A percentile compares a stretch with the other conserved stretches of the same genome.
These are phyloP conservation scores for Myxozyma lipomycoides DNA, from an alignment of 805 yeast species.

Conservation along the genomic window DNA sequence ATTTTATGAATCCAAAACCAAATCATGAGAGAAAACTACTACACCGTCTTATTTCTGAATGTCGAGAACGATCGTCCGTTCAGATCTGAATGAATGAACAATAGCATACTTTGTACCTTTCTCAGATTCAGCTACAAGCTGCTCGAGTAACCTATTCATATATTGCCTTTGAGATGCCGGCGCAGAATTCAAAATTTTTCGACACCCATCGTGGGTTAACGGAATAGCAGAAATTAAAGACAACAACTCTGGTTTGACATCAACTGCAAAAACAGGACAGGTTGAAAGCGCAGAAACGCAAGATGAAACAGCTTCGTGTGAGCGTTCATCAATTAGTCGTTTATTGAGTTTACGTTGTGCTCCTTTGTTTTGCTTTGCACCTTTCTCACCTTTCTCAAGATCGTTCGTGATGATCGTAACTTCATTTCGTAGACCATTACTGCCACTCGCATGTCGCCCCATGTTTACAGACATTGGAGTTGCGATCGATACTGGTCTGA, in stretches of 20 bases:
- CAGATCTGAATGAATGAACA: conserved; percentile 72
- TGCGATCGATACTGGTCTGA: background rate
- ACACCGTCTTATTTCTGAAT: conserved; percentile 39
- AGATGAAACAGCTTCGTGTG: conserved; percentile 56
- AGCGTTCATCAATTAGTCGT: conserved; percentile 49
- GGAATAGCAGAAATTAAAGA: conserved; percentile 79
- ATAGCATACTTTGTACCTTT: conserved; percentile 80
- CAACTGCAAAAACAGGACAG: conserved; percentile 76
- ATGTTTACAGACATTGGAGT: background rate
- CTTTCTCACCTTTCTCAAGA: conserved; percentile 61
- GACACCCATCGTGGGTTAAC: conserved; percentile 67
- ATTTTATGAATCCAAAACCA: no score
- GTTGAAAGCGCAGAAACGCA: conserved; percentile 53
- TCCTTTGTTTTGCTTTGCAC: conserved; percentile 66
- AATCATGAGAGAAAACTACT: background rate
- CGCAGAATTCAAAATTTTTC: conserved; percentile 71
- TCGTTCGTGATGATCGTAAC: conserved; percentile 70
- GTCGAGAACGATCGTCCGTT: conserved; percentile 63
- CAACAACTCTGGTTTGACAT: conserved; percentile 74
- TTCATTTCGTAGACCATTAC: conserved; percentile 43
- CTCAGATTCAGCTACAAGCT: conserved; percentile 44
- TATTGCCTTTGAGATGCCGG: conserved; percentile 77
- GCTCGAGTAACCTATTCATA: conserved; percentile 66
- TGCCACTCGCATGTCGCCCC: conserved; percentile 1
- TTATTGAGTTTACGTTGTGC: conserved; percentile 50